Percentiles rank a stretch among this genome's conserved stretches.
Evolutionary conservation across 768 basidiomycete species (phyloP).

Genomic region (Pseudohyphozyma bogoriensis): DNA sequence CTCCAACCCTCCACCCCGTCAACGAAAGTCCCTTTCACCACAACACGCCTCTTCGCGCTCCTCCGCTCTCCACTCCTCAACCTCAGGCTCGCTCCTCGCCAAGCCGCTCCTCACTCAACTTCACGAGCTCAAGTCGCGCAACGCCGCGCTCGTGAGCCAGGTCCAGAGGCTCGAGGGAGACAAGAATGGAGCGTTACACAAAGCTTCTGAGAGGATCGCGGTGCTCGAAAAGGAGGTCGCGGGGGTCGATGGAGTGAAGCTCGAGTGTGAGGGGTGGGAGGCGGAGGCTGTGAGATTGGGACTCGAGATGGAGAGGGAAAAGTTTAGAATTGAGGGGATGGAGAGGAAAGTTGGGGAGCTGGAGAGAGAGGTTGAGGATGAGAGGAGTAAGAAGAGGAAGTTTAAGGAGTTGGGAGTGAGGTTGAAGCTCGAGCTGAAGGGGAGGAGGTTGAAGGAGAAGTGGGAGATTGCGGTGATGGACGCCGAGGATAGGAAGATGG

Average conservation of each 20-base stretch:
- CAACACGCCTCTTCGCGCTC: background rate
- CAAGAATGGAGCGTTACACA: too few relatives aligned
- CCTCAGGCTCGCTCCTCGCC: background rate
- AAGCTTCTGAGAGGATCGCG: too few relatives aligned
- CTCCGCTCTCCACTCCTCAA: background rate
- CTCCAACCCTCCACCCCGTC: background rate
- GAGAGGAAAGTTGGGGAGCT: background rate
- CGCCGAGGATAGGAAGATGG: conserved; percentile 18
- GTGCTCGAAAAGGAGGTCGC: background rate
- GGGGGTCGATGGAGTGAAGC: conserved; percentile 1
- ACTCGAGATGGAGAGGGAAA: background rate
- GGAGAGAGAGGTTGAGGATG: conserved; percentile 2
- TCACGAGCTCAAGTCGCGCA: conserved; percentile 15
- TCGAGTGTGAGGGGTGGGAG: conserved; percentile 25
- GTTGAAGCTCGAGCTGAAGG: conserved; percentile 21
- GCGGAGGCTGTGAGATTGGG: conserved; percentile 13
- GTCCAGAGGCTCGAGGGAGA: conserved; percentile 7
- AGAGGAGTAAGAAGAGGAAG: conserved; percentile 6
- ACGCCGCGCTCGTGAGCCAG: background rate
- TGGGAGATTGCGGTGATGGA: conserved; percentile 27
- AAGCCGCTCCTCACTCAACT: conserved; percentile 13
- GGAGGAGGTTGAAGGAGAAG: conserved; percentile 23
- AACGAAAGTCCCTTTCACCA: conserved; percentile 1
- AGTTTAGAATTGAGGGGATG: background rate
- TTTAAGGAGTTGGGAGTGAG: conserved; percentile 18